Base-by-base conservation (phyloP, 352 stramenopile species). In the Phytophthora macrochlamydospora region DNA sequence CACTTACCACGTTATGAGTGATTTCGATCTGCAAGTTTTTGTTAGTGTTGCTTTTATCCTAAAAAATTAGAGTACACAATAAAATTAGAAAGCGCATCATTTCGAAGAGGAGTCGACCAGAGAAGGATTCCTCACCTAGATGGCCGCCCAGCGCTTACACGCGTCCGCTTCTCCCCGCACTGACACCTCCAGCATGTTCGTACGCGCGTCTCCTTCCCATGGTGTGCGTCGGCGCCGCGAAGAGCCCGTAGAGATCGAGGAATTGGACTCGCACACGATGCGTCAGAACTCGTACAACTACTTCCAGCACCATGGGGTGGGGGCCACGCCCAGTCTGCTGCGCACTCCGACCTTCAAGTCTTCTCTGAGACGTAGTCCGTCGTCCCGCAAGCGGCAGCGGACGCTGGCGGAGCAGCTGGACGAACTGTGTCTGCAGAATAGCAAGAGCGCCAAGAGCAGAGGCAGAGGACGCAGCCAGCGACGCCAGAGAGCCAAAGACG, bases 201-300 rank as follows among this genome's bases (percentile, higher is more conserved):
- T 66, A 40, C 56, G 45, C 30, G 49, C 65, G 51, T 48, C 57
- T 8, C 60, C 33, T 18, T 38, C 56, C 30, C 56, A 59, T 29
- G 79, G 83, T 12, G 68, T 90, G 51, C 81, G 83, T 18, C 79
- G 83, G 0, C 74, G 74, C 14, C 78, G 78, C 43, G 78, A 87
- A 13, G 83, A 73, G 46, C 51, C 57, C 37, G 42, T 89, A 44
- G 81, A 90, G 59, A 85, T 92, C 50, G 79, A 90, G 63, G 77
- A 89, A 45, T 62, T 92, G 55, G 83, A 90, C 56, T 87, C 83
- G 38, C 66, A 80, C 40, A 83, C 84, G 1, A 90, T 92, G 81
- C 79, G 81, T 4, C 83, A 90, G 57, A 86, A 65, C 56, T 76
- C 81, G 45, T 89, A 90, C 69, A 90, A 89, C 57, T 90, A 85